Base-by-base conservation (phyloP, 768 basidiomycete species). In the Psilocybe sp. region DNA sequence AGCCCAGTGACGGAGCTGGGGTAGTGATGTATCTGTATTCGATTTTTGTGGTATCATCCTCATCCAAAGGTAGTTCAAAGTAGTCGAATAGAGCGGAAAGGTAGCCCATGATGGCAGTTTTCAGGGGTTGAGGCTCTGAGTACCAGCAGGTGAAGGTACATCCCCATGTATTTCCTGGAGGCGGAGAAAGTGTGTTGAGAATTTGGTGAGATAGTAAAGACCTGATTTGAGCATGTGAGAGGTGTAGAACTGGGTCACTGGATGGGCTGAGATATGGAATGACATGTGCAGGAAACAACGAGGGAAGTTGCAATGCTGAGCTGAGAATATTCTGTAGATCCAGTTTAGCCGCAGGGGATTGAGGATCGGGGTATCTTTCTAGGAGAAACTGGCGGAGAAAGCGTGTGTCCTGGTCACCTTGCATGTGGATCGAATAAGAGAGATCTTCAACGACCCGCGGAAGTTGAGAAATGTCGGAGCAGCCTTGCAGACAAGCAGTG, bases 111-210 rank as follows among this genome's bases (percentile, higher is more conserved):
- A 70, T 59, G 9, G 66, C 69, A 23, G 52, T 50, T 31, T 63
- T 51, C 36, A 65, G 55, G 28, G 64, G 57, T 38, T 64, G 64
- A 40, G 54, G 58, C 28, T 56, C 54, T 6, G 65, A 61, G 51
- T 68, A 69, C 68, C 68, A 69, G 35, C 57, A 62, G 16, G 55
- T 46, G 43, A 69, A 66, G n/a, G 62, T 66, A 47, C 62, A 64
- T 36, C 64, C 66, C 67, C 64, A 69, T 11, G 44, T 55, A 44
- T 62, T 68, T 15, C 58, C 59, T 36, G 52, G 49, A 4, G 67
- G 66, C 4, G 55, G 61, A 9, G 44, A 50, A 16, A 68, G 53
- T 13, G 63, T 71, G 15, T 65, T 66, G 8, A 68, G 53, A 44
- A 67, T 45, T 47, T 67, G 69, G 47, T 67, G 69, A 23, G 68